Evolutionary conservation across 2,329 filamentous ascomycete genomes (phyloP), one percentile per base, ranked within the genome.

Genomic region (Aspergillus ibericus): DNA sequence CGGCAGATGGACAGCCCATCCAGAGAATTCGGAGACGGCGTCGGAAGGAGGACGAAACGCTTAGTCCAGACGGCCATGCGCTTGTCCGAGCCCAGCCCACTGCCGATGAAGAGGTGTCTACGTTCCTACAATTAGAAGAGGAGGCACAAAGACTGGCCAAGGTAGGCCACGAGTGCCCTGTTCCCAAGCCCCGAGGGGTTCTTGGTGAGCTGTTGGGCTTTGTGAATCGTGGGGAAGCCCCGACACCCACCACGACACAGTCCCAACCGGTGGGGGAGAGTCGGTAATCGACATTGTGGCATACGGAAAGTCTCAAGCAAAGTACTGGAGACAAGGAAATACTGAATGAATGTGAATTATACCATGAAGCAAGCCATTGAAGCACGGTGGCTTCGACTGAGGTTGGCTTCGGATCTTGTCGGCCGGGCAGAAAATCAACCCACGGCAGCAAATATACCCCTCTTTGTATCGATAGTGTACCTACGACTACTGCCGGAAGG

Each of bases 161-260:
- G 55, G 70, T 77, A 47, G 82, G 82, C 70, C 84, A 91, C 68
- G 91, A 96, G 72, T 99, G 95, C 72, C 95, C 95, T 0, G 87
- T 99, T 12, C 95, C 95, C 5, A 97, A 97, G 76, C 93, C 95
- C 0, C 83, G 86, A 32, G 93, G 92, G 2, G 77, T 92, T 34
- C 77, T 96, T 47, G 91, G 90, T 12, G 85, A 90, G 70, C 80
- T 93, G 66, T 77, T 95, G 61, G 91, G 91, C 0, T 89, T 93
- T 71, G 83, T 82, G 65, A 79, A 69, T 66, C 66, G 63, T 50
- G 63, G 59, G 16, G 65, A 60, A 49, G 53, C 63, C 58, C 62
- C 63, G 16, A 44, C 58, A 55, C 27, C 58, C 61, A 44, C 58
- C 55, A 25, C 58, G 61, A 47, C 55, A 59, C 51, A 44, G 29